Evolutionary conservation across 306 rosid genomes (phyloP), one percentile per base, ranked within the genome.

Genomic region (Boehmeria nivea): DNA sequence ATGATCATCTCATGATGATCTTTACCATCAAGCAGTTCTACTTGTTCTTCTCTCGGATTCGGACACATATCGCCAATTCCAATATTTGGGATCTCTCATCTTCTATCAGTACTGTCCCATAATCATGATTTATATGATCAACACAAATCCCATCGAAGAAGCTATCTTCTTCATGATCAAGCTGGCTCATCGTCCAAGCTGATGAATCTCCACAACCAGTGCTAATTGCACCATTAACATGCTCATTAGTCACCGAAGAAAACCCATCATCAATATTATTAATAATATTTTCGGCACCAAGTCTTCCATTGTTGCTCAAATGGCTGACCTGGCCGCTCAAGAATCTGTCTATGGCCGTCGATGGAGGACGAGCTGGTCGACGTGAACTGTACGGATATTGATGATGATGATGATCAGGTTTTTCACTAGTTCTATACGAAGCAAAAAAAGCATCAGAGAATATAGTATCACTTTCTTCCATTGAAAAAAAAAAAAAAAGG

Each of bases 301-400:
- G 3, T 0, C 9, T 13, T 50, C 47, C 57, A 6, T 25, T 57
- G 64, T 65, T 43, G 63, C 51, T 61, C 25, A 59, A 63, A 15
- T 19, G 18, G 72, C 25, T 60, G 66, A 8, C 61, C 66, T 51
- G 82, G 43, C 66, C 61, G 60, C 73, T 67, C 34, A 84, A 57
- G 72, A 87, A 87, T 68, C 83, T 73, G 6, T 87, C 87, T 63
- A 87, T 87, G 70, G 96, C 82, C 27, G 75, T 72, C 40, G 77
- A 64, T 27, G 89, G 89, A 16, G 79, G 80, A 21, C 83, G 83
- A 14, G 45, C 47, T 3, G 68, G 43, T 20, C 57, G 22, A 49
- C 6, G 24, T 9, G 49, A 56, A 47, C 51, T 62, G 18, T 62
- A 49, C 0, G 6, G 61, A 10, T 45, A 38, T 23, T 54, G 51